A percentile compares a stretch with the other conserved stretches of the same genome.
Evolutionary conservation across 2,329 filamentous ascomycete species (phyloP).

Genomic region (Lecanicillium sp.): DNA sequence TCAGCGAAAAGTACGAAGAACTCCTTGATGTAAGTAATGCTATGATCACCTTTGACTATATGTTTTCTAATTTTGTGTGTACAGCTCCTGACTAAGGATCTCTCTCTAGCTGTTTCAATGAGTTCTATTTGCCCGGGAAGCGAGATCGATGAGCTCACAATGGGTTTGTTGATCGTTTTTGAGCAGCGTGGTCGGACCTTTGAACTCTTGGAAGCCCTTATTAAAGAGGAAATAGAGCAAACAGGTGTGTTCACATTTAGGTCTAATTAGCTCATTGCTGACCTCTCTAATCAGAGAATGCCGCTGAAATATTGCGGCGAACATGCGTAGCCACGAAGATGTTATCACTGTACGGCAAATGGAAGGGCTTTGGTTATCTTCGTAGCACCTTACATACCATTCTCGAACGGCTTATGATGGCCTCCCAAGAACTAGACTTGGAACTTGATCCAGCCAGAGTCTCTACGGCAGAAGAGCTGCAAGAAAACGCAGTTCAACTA

Average conservation of each 20-base stretch:
- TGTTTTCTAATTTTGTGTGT: constrained; percentile 9
- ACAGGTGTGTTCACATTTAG: constrained; percentile 51
- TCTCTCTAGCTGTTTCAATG: constrained; percentile 54
- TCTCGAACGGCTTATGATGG: constrained; percentile 56
- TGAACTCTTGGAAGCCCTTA: constrained; percentile 54
- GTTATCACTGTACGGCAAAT: constrained; percentile 62
- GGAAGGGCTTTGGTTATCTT: constrained; percentile 59
- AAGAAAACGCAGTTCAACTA: constrained; percentile 58
- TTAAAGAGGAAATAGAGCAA: constrained; percentile 61
- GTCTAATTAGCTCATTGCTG: no score
- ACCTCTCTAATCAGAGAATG: no score
- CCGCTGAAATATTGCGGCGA: constrained; percentile 57
- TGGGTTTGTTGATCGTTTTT: constrained; percentile 61
- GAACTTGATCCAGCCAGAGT: constrained; percentile 59
- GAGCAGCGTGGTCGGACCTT: constrained; percentile 57
- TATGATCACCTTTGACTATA: not conserved
- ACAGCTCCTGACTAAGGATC: constrained; percentile 52
- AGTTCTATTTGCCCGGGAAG: constrained; percentile 57
- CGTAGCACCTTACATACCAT: constrained; percentile 58
- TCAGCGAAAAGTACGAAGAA: constrained; percentile 61
- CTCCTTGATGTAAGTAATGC: constrained; percentile 42
- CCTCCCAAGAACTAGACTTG: constrained; percentile 58
- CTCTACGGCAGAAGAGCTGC: constrained; percentile 50
- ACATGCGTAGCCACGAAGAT: constrained; percentile 67
- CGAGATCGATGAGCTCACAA: constrained; percentile 61